A percentile compares a stretch with the other conserved stretches of the same genome.
phyloP scores from a whole-genome alignment of 2,329 filamentous ascomycete genomes.

The Cordyceps cicadae region DNA sequence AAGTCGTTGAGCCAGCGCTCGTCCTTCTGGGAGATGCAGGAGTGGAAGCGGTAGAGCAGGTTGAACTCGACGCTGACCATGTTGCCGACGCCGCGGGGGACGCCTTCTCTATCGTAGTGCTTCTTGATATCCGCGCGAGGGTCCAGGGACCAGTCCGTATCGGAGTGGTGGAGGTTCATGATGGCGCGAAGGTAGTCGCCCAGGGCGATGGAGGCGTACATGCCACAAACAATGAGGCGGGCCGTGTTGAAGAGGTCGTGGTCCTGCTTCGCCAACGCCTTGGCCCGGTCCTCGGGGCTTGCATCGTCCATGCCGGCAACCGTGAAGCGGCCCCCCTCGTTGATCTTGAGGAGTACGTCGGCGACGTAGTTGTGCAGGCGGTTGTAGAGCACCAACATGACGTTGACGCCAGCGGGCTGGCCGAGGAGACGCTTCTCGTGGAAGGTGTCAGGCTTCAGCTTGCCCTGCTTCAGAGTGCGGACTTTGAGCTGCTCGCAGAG shows the following conservation, averaged over 20 bases:
- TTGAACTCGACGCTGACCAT: neutral
- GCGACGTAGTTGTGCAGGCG: constrained; percentile 15
- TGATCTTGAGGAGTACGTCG: constrained; percentile 11
- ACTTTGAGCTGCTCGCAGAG: constrained; percentile 41
- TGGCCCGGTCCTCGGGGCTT: no score
- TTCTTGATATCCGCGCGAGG: neutral
- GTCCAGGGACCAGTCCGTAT: constrained; percentile 25
- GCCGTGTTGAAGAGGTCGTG: constrained; percentile 32
- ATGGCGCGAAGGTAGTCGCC: constrained; percentile 47
- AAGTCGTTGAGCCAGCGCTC: neutral
- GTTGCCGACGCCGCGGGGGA: neutral
- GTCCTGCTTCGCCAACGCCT: constrained; percentile 12
- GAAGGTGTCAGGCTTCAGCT: neutral
- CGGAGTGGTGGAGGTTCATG: constrained; percentile 28
- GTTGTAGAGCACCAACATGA: neutral
- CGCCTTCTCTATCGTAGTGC: neutral
- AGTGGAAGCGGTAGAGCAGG: neutral
- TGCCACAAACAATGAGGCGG: constrained; percentile 41
- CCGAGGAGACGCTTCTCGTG: neutral
- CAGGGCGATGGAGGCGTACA: constrained; percentile 45
- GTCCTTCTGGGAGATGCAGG: neutral
- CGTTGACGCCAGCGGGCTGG: neutral
- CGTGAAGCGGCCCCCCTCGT: neutral
- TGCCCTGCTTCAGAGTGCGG: constrained; percentile 19
- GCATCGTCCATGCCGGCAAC: no score